Evolutionary conservation across 129 eudicot species (phyloP).

Genomic region (Apium graveolens): DNA sequence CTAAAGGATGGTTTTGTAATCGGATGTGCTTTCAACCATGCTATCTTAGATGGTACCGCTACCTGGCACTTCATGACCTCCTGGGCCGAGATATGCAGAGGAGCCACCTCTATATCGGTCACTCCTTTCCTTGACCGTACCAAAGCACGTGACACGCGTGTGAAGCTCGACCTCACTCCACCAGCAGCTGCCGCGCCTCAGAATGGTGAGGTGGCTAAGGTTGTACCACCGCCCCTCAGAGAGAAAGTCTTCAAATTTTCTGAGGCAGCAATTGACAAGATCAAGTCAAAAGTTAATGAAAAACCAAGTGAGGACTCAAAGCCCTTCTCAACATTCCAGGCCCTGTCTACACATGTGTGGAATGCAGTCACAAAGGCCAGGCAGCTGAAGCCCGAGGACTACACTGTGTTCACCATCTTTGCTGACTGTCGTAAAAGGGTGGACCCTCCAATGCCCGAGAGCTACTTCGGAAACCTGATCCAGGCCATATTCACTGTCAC

Average conservation of each 20-base stretch:
- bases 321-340: constrained; percentile 89
- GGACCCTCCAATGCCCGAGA: constrained; percentile 95
- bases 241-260: constrained; percentile 79
- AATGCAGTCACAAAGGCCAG: constrained; percentile 79
- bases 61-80: constrained; percentile 99
- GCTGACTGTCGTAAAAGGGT: constrained; percentile 92
- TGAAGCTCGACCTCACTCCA: constrained; percentile 77
- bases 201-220: constrained; percentile 24
- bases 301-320: constrained; percentile 38
- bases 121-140: constrained; percentile 86
- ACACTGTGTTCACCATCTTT: constrained; percentile 90
- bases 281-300: constrained; percentile 55
- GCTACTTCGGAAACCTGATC: constrained; percentile 86
- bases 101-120: constrained; percentile 53
- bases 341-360: constrained; percentile 94
- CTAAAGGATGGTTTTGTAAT: constrained; percentile 78
- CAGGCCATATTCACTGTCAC: constrained; percentile 96
- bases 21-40: constrained; percentile 94
- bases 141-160: constrained; percentile 78
- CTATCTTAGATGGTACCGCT: constrained; percentile 85
- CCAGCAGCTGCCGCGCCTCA: constrained; percentile 40
- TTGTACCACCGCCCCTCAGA: constrained; percentile 34
- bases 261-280: constrained; percentile 62
- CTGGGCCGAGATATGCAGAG: constrained; percentile 85
- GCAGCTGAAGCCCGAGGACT: constrained; percentile 68